These are phyloP conservation scores for Umbelopsis sp. DNA, from an alignment of 192 early-diverging fungal genomes.

Conservation along the genomic window DNA sequence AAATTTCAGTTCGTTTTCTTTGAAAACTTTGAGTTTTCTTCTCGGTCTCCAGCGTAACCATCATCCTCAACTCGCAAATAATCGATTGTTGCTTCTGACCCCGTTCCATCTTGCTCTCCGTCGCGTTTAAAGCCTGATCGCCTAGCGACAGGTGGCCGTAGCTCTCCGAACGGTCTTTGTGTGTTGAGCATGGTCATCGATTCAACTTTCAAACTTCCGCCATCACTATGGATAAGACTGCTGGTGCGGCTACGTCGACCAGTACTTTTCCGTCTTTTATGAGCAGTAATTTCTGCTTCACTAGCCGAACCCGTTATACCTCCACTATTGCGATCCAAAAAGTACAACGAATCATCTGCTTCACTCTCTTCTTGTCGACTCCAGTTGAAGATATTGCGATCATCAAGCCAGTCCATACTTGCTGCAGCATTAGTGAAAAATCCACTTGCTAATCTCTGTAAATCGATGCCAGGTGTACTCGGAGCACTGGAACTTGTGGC, in stretches of 20 bases:
- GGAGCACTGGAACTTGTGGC: conserved; percentile 13
- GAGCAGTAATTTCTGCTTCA: neutral
- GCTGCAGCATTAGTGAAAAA: conserved; percentile 32
- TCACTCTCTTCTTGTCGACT: conserved; percentile 38
- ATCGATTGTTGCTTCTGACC: neutral
- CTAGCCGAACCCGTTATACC: conserved; percentile 33
- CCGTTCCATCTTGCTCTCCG: neutral
- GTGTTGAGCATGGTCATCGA: conserved; percentile 36
- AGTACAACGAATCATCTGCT: conserved; percentile 41
- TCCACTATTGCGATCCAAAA: conserved; percentile 48
- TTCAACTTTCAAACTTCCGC: conserved; percentile 44
- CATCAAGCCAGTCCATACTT: conserved; percentile 48
- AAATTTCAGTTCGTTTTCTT: neutral
- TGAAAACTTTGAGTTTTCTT: neutral
- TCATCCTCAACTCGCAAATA: neutral
- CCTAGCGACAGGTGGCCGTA: conserved; percentile 13
- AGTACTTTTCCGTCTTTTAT: neutral
- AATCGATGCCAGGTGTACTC: neutral
- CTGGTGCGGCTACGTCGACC: conserved; percentile 25
- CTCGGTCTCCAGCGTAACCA: conserved; percentile 6
- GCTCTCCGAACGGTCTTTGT: conserved; percentile 1
- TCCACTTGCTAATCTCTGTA: conserved; percentile 19
- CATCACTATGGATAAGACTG: conserved; percentile 21
- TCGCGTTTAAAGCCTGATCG: neutral
- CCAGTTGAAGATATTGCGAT: conserved; percentile 53